Percentiles rank a stretch among this genome's conserved stretches.
These are phyloP conservation scores for Didymella segeticola DNA, from an alignment of 2,329 filamentous ascomycete genomes.

Conservation along the genomic window DNA sequence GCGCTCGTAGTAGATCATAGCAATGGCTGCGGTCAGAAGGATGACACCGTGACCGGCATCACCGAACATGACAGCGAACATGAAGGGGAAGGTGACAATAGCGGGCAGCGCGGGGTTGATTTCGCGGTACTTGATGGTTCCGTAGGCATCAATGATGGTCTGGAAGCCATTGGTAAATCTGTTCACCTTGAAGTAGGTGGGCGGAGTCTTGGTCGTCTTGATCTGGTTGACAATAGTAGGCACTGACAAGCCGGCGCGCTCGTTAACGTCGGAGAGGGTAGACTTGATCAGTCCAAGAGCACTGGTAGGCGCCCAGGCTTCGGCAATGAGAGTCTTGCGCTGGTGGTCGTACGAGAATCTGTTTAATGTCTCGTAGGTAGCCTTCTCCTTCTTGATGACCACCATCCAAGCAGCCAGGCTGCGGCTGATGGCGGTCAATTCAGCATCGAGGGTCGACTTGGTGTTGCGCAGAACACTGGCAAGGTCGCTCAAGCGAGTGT, in stretches of 20 bases:
- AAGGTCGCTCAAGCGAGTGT: slow-evolving; percentile 88
- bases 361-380: slow-evolving; percentile 94
- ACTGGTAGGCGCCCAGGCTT: slow-evolving; percentile 96
- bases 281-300: slow-evolving; percentile 88
- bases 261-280: slow-evolving; percentile 95
- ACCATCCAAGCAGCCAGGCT: slow-evolving; percentile 97
- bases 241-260: slow-evolving; percentile 92
- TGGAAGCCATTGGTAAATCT: slow-evolving; percentile 98
- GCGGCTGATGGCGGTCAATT: slow-evolving; percentile 91
- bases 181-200: slow-evolving; percentile 97
- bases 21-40: slow-evolving; percentile 81
- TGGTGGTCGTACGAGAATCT: slow-evolving; percentile 96
- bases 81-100: slow-evolving; percentile 97
- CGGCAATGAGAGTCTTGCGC: slow-evolving; percentile 93
- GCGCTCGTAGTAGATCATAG: slow-evolving; percentile 98
- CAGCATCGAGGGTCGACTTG: slow-evolving; percentile 89
- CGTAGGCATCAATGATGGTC: slow-evolving; percentile 98
- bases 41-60: slow-evolving; percentile 93
- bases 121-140: slow-evolving; percentile 95
- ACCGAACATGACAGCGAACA: slow-evolving; percentile 99
- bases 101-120: slow-evolving; percentile 95
- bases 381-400: slow-evolving; percentile 97
- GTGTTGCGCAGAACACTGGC: slow-evolving; percentile 94
- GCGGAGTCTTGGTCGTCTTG: slow-evolving; percentile 94
- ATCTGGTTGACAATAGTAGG: slow-evolving; percentile 99